Base-by-base conservation (phyloP, 257 asterid species). In the Ilex aquifolium region DNA sequence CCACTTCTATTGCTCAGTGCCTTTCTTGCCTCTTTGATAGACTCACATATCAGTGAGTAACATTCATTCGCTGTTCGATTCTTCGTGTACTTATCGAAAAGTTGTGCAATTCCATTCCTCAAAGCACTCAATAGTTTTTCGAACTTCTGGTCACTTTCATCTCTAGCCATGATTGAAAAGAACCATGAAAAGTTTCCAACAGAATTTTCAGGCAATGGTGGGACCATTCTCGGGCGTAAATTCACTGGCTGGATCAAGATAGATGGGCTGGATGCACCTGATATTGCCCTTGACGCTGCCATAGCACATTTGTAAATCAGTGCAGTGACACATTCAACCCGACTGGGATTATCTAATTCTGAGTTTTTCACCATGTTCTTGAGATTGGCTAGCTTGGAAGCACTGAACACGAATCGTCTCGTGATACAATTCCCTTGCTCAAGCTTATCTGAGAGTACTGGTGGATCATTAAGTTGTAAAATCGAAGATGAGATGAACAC, bases 291-390 rank as follows among this genome's bases (percentile, higher is more conserved):
- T 16, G 52, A 27, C 6, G 70, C 65, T 2, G 56, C 64, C 46
- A 21, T 44, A 1, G 61, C 61, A 15, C 71, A 65, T 16, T 48
- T 71, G 44, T 65, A 60, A 2, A 64, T 57, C 16, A 70, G 53
- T 4, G 75, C 66, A 2, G 44, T 44, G 21, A 64, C 39, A 2
- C 59, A 70, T 14, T 70, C 63, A 5, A 59, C 58, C 17, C 63
- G 44, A 2, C 46, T 70, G 13, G 63, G 76, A 64, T 64, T 51
- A 14, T 51, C 31, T 21, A 58, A 30, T 16, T 57, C 70, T 29
- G 66, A 8, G 13, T 39, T 21, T 29, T 7, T 3, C 31, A 42
- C 57, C 8, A n/a, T 36, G 32, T 42, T 14, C 29, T 64, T 70
- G 27, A 70, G 70, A 8, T 50, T n/a, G 30, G 51, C 17, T 1